Conservation (phyloP, 208 protist species). For the Novymonas esmeraldas region DNA sequence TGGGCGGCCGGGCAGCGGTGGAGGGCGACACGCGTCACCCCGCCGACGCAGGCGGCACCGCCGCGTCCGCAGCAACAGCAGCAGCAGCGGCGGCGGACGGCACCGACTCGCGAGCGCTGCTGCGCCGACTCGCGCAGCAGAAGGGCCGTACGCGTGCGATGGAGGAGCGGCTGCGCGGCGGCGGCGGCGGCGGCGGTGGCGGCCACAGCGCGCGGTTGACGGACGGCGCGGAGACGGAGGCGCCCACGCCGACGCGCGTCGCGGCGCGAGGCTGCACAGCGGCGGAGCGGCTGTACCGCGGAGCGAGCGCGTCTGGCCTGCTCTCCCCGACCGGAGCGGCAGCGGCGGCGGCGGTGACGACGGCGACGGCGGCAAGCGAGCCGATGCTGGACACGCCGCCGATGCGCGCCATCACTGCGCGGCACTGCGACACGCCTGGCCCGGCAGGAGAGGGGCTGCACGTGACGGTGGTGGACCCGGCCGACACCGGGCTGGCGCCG, state of each 20-base stretch:
- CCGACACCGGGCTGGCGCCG: neutral
- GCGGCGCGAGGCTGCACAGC: neutral
- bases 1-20: no score
- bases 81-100: neutral
- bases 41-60: neutral
- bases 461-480: constrained; percentile 10
- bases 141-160: constrained; percentile 29
- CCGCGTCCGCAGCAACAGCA: no score
- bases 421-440: neutral
- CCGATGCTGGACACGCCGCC: neutral
- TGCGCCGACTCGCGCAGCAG: constrained; percentile 30
- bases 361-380: neutral
- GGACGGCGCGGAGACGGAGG: neutral
- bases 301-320: no score
- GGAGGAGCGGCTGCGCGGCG: constrained; percentile 20
- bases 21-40: neutral
- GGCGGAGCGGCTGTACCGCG: no score
- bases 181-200: neutral
- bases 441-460: neutral
- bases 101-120: constrained; percentile 23
- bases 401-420: neutral
- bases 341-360: neutral
- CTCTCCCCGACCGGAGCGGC: neutral
- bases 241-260: neutral
- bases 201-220: neutral